Base-by-base conservation (phyloP, 2,329 filamentous ascomycete genomes). In the Nemania diffusa region DNA sequence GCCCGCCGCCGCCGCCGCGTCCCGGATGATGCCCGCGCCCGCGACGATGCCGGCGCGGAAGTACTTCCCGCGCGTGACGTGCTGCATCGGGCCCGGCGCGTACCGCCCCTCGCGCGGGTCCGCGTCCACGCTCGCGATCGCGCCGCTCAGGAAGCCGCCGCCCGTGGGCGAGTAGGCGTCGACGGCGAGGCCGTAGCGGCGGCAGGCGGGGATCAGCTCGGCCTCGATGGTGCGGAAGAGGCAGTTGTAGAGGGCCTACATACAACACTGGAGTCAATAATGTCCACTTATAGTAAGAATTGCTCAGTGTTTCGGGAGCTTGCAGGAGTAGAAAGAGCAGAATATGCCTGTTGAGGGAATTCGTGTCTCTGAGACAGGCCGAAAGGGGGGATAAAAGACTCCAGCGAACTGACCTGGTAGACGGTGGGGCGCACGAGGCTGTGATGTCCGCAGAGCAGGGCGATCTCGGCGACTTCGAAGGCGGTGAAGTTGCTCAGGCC, bases 391-490 rank as follows among this genome's bases (percentile, higher is more conserved):
- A n/a, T n/a, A n/a, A n/a, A n/a, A n/a, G n/a, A n/a, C n/a, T n/a
- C n/a, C n/a, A n/a, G n/a, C n/a, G n/a, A n/a, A n/a, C n/a, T n/a
- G n/a, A n/a, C 93, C 78, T 96, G 92, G 80, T 92, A 97, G 60
- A 96, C 88, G 0, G 91, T 92, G 0, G 93, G 93, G n/a, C 89
- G 87, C 20, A 96, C 91, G 91, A 91, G 95, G 65, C 87, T 87
- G 74, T 91, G 89, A 79, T 91, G 87, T 72, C 90, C 90, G 82
- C 91, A 94, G 51, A 89, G 90, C 78, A 92, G 88, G 65, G 90
- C 90, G 9, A 96, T 87, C 79, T 97, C 93, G 0, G 93, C 92
- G 2, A 97, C 91, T 77, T 97, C 93, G 78, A 91, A 95, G 0
- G 93, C 89, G 0, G 93, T 91, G 76, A 90, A 97, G 81, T 97